Evolutionary conservation across 2,329 filamentous ascomycete genomes (phyloP), one percentile per base, ranked within the genome.

Genomic region (Penicillium sp.): DNA sequence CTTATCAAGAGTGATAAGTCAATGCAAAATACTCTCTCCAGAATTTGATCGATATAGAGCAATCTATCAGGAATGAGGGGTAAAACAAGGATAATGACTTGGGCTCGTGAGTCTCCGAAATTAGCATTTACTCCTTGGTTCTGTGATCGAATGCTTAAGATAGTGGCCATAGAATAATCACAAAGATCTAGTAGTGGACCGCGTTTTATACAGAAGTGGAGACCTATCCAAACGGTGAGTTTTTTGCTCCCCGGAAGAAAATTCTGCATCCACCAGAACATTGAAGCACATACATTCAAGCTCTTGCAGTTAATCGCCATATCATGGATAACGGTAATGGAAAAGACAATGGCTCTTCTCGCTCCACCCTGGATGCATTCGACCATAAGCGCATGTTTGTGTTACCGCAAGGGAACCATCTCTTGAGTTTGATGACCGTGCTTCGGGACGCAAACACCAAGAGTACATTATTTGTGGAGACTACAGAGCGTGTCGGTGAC

Each of bases 371-470:
- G 3, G 5, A 13, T 13, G 16, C 36, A 21, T 21, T 39, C 18
- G 18, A 39, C 3, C 10, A 39, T 21, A 18, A 39, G 16, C 10
- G 36, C 18, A 13, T 51, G 13, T 24, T 24, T 31, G 16, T 52
- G 18, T n/a, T 52, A n/a, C 49, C 49, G 3, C 49, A 52, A 31
- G 33, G 39, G 6, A 44, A 39, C 8, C 49, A 52, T 24, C 29
- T 52, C 8, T 23, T 39, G 16, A 52, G 49, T 26, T 13, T 52
- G 18, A 52, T 52, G 49, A 52, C 49, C 2, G 38, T 47, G 29
- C 44, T 52, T n/a, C 49, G 49, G 6, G 39, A 52, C 15, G 41
- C 28, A 6, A 47, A 47, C 4, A 52, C 49, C 8, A 39, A 16
- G 6, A 28, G 31, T 15, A 28, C 44, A 5, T 46, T 23, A 42